Conservation (phyloP, 2,329 filamentous ascomycete genomes). For the Alternaria arborescens region DNA sequence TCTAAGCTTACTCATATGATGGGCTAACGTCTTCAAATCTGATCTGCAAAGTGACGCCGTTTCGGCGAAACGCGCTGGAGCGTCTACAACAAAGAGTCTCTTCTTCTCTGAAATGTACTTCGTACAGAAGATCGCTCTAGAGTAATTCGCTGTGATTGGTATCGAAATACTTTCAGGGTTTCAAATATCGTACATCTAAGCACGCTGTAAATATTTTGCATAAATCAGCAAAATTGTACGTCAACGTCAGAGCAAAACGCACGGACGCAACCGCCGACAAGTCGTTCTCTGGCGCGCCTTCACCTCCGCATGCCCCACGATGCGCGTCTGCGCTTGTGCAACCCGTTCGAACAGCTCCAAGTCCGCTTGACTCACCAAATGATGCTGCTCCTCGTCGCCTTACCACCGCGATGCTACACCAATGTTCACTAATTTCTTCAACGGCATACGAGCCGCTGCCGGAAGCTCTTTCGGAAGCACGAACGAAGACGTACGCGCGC, state of each 20-base stretch:
- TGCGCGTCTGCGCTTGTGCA: constrained; percentile 20
- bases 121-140: not conserved
- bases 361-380: not conserved
- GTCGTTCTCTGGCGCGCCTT: constrained; percentile 16
- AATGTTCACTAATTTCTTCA: constrained; percentile 16
- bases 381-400: constrained; percentile 12
- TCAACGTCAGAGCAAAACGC: constrained; percentile 10
- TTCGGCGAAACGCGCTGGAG: not conserved
- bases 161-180: not conserved
- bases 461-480: constrained; percentile 10
- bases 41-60: not conserved
- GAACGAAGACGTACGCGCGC: constrained; percentile 17
- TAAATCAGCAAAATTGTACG: not conserved
- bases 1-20: not conserved
- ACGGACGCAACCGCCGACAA: constrained; percentile 16
- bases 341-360: constrained; percentile 1
- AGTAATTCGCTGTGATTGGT: not conserved
- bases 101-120: not conserved
- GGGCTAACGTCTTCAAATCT: not conserved
- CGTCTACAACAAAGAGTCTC: not conserved
- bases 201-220: not conserved
- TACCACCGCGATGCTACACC: constrained; percentile 17
- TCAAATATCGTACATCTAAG: not conserved
- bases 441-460: constrained; percentile 11
- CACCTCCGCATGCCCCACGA: constrained; percentile 28